phyloP scores from a whole-genome alignment of 331 rosid genomes.

The Quercus tomentella region DNA sequence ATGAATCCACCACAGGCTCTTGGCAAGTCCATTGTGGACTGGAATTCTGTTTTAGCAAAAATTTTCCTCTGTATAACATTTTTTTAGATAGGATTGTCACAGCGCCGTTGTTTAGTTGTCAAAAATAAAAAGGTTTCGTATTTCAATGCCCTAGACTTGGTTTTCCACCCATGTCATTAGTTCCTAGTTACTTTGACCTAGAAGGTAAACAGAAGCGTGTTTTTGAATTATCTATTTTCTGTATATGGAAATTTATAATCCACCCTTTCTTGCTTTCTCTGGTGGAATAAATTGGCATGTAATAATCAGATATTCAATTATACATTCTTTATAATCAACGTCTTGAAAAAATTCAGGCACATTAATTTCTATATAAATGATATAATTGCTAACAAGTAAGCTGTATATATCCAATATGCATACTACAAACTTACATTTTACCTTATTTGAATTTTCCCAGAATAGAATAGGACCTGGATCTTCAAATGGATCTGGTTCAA shows the following conservation, averaged over 20 bases:
- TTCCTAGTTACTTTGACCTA: background rate
- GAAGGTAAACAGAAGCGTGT: background rate
- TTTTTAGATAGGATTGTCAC: background rate
- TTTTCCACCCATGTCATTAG: background rate
- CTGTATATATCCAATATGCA: background rate
- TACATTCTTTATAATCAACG: background rate
- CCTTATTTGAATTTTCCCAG: constrained; percentile 34
- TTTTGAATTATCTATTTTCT: background rate
- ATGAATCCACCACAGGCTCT: background rate
- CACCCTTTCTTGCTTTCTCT: background rate
- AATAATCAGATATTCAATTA: background rate
- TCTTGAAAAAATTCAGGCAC: background rate
- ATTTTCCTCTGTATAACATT: background rate
- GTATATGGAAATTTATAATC: background rate
- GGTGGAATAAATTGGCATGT: background rate
- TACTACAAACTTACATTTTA: background rate
- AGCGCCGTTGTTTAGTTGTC: background rate
- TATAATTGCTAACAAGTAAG: background rate
- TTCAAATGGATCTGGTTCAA: constrained; percentile 56
- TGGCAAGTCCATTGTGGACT: background rate
- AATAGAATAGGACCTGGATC: constrained; percentile 48
- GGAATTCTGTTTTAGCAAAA: background rate
- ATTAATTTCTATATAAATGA: background rate
- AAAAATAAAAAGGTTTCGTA: background rate
- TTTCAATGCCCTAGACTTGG: background rate